Percentiles rank a stretch among this genome's conserved stretches.
phyloP scores from a whole-genome alignment of 257 asterid species.

The Solanum stenotomum region DNA sequence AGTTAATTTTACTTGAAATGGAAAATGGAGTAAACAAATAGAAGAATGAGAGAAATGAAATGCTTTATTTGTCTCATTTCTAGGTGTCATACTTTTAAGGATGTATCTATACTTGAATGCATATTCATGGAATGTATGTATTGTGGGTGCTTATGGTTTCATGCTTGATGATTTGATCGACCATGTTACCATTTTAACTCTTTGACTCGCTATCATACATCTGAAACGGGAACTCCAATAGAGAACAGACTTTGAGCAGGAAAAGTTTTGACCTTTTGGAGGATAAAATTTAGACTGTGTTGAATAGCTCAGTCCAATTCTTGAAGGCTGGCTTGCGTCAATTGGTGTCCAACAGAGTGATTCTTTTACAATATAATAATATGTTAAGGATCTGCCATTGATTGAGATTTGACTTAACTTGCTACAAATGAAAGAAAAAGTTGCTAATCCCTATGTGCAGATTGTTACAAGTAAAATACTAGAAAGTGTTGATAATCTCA shows the following conservation, averaged over 20 bases:
- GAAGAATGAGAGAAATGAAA: too few species aligned
- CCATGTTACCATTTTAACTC: too few species aligned
- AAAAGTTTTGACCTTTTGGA: neutral
- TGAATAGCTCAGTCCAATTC: too few species aligned
- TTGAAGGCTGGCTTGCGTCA: neutral
- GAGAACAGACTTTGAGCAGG: neutral
- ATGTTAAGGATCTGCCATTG: neutral
- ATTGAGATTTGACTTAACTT: neutral
- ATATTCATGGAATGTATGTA: neutral
- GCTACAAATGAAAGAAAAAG: neutral
- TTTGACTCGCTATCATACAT: neutral
- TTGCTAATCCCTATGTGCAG: slow-evolving; percentile 10
- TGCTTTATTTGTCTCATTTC: too few species aligned
- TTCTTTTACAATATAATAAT: neutral
- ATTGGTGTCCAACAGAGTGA: neutral
- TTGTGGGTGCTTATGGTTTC: neutral
- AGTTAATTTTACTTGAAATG: too few species aligned
- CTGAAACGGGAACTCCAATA: neutral
- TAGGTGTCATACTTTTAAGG: neutral
- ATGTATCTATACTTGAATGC: neutral
- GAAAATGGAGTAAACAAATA: too few species aligned
- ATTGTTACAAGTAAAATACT: too few species aligned
- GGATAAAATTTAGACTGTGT: too few species aligned
- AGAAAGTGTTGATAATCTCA: too few species aligned
- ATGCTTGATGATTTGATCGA: neutral